Evolutionary conservation across 1,139 yeast species (phyloP).

Genomic region (Schwanniomyces etchellsii): DNA sequence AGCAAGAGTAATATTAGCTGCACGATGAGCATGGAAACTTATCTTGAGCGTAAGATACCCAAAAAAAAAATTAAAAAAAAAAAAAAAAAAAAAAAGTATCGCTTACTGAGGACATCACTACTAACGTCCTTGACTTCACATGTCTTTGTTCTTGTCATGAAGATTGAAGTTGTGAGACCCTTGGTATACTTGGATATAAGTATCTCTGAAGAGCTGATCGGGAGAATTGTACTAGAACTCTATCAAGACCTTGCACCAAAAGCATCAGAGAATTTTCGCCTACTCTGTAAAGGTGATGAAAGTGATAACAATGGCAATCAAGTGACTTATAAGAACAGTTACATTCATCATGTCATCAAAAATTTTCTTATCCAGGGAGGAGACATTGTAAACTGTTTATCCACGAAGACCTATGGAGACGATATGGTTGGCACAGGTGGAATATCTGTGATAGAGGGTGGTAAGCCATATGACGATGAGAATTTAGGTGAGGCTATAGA

Average conservation of each 20-base stretch:
- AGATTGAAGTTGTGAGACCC: conserved; percentile 25
- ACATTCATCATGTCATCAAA: conserved; percentile 65
- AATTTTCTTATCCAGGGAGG: conserved; percentile 84
- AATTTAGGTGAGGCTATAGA: conserved; percentile 43
- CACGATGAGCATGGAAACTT: background rate
- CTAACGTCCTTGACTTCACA: no score
- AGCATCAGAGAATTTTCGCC: conserved; percentile 48
- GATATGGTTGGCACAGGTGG: conserved; percentile 48
- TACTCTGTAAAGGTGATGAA: conserved; percentile 35
- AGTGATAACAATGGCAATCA: conserved; percentile 14
- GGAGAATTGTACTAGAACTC: conserved; percentile 64
- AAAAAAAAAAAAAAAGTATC: background rate
- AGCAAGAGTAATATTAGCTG: background rate
- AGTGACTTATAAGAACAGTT: conserved; percentile 32
- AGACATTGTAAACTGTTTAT: conserved; percentile 37
- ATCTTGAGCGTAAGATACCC: background rate
- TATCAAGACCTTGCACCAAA: conserved; percentile 51
- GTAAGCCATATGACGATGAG: conserved; percentile 57
- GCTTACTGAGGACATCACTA: no score
- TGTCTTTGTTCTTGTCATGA: no score
- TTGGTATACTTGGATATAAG: conserved; percentile 54
- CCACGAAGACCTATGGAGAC: conserved; percentile 20
- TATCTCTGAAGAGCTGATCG: conserved; percentile 41
- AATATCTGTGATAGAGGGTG: conserved; percentile 34
- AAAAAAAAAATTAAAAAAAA: background rate